Conservation (phyloP, 73 alveolate genomes). For the Paramecium caudatum region DNA sequence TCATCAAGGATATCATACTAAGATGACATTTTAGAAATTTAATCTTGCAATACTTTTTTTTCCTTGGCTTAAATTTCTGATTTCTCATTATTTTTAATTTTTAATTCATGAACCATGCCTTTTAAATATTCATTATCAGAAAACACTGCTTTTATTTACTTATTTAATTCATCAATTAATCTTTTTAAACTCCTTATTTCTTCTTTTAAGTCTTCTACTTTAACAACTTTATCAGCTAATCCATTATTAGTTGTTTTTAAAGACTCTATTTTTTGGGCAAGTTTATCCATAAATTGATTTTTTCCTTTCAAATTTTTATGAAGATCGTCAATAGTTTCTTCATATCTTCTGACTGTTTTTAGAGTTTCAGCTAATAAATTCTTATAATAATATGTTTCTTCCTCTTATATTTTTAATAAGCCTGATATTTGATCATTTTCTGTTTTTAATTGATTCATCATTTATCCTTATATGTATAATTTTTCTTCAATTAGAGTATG, state of each 20-base stretch:
- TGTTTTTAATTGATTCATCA: conserved; percentile 60
- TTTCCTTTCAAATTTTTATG: conserved; percentile 62
- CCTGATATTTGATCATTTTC: conserved; percentile 65
- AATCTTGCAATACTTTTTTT: conserved; percentile 46
- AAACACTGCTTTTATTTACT: not conserved
- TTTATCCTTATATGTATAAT: conserved; percentile 34
- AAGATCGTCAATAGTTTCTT: conserved; percentile 57
- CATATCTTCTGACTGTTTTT: conserved; percentile 52
- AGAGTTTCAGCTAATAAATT: conserved; percentile 39
- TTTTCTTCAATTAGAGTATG: conserved; percentile 51
- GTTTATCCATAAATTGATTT: conserved; percentile 60
- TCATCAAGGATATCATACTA: conserved; percentile 60
- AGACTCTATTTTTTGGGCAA: conserved; percentile 45
- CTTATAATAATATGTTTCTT: conserved; percentile 48
- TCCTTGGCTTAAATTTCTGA: conserved; percentile 9
- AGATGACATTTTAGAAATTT: conserved; percentile 30
- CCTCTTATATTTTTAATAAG: conserved; percentile 47
- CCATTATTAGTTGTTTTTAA: not conserved
- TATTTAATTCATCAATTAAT: not conserved
- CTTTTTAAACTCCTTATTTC: not conserved
- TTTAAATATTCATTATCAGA: conserved; percentile 41
- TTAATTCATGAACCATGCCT: conserved; percentile 60
- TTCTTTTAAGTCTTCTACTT: conserved; percentile 47
- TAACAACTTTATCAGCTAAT: conserved; percentile 45
- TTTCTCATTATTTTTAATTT: conserved; percentile 50